Percentiles rank a stretch among this genome's conserved stretches.
phyloP scores from a whole-genome alignment of 768 basidiomycete genomes.

The Gymnopilus dilepis region DNA sequence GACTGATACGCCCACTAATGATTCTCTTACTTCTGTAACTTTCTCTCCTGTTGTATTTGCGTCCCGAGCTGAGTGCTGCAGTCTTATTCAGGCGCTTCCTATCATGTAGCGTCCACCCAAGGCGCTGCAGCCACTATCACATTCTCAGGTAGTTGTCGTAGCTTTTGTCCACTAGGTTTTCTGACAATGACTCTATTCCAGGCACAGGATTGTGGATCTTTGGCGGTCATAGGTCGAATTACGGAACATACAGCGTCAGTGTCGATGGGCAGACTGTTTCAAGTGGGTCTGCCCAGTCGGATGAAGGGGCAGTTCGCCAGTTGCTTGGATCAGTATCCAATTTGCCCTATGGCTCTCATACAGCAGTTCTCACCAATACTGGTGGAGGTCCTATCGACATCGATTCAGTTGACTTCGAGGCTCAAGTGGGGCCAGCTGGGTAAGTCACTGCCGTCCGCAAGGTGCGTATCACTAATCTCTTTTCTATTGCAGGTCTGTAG shows the following conservation, averaged over 20 bases:
- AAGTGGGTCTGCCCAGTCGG: slow-evolving; percentile 39
- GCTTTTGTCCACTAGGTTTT: background rate
- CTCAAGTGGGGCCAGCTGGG: slow-evolving; percentile 43
- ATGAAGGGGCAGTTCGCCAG: slow-evolving; percentile 37
- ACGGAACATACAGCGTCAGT: slow-evolving; percentile 50
- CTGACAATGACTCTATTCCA: slow-evolving; percentile 23
- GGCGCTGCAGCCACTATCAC: slow-evolving; percentile 55
- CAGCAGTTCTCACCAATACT: slow-evolving; percentile 50
- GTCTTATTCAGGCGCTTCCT: slow-evolving; percentile 50
- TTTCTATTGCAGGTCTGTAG: slow-evolving; percentile 31
- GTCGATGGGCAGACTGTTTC: slow-evolving; percentile 48
- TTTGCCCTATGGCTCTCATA: slow-evolving; percentile 51
- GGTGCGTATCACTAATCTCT: too few species aligned
- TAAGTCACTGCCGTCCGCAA: too few species aligned
- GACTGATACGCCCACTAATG: slow-evolving; percentile 47
- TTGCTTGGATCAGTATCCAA: slow-evolving; percentile 49
- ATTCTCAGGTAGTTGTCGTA: slow-evolving; percentile 49
- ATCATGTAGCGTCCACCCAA: slow-evolving; percentile 47
- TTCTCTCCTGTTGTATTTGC: background rate
- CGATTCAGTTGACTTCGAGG: slow-evolving; percentile 51
- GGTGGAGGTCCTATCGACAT: slow-evolving; percentile 53
- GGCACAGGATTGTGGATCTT: slow-evolving; percentile 59
- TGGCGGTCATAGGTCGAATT: slow-evolving; percentile 49
- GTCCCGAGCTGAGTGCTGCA: slow-evolving; percentile 15
- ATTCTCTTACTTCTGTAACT: slow-evolving; percentile 45